A percentile compares a stretch with the other conserved stretches of the same genome.
These are phyloP conservation scores for Cystobasidium pallidum DNA, from an alignment of 1,284 basidiomycete species.

Conservation along the genomic window DNA sequence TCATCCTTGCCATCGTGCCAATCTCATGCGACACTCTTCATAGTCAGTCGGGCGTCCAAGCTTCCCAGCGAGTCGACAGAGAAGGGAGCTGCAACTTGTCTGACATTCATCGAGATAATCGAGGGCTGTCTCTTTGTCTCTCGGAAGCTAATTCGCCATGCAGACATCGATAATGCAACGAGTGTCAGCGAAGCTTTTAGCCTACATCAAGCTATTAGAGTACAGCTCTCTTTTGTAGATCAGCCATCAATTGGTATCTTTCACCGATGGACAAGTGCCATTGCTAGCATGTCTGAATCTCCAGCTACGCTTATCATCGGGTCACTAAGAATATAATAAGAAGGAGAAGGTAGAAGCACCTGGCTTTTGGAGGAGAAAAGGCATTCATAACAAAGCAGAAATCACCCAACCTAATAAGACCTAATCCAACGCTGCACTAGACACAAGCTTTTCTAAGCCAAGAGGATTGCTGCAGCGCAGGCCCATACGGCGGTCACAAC, in stretches of 20 bases:
- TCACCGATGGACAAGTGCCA: too few relatives aligned
- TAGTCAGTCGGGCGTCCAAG: neutral
- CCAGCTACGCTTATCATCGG: neutral
- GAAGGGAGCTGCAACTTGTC: neutral
- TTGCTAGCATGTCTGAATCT: too few relatives aligned
- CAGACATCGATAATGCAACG: neutral
- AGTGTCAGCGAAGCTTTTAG: neutral
- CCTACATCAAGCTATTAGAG: neutral
- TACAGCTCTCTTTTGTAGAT: neutral
- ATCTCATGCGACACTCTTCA: neutral
- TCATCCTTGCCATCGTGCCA: neutral
- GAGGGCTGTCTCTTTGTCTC: constrained; percentile 5
- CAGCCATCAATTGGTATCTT: neutral
- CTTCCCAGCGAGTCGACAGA: neutral
- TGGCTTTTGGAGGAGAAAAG: neutral
- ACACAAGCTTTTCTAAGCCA: too few relatives aligned
- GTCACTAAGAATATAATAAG: neutral
- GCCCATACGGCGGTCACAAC: neutral
- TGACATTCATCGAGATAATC: neutral
- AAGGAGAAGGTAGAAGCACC: neutral
- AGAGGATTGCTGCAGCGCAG: neutral
- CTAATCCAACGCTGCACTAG: too few relatives aligned
- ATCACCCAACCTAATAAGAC: too few relatives aligned
- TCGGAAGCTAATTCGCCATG: constrained; percentile 6
- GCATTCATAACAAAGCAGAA: too few relatives aligned